Evolutionary conservation across 257 asterid species (phyloP).

Genomic region (Datura wrightii): DNA sequence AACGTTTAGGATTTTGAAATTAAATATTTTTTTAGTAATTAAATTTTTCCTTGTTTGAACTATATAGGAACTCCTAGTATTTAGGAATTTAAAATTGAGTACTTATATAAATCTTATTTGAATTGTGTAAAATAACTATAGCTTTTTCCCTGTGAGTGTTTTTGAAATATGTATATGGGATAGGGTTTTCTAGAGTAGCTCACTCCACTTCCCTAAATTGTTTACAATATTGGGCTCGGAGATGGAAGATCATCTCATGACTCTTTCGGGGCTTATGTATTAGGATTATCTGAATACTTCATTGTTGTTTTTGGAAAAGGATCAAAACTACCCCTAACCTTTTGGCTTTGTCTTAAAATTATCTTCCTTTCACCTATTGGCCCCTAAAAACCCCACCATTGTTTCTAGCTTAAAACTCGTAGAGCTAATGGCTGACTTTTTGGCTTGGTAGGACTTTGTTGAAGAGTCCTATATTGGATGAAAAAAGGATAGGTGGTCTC

Average conservation of each 20-base stretch:
- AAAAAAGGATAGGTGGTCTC: too few species aligned
- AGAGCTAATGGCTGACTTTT: not conserved
- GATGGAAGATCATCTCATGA: not conserved
- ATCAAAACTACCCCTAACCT: constrained; percentile 1
- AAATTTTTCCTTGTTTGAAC: not conserved
- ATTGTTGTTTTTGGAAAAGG: constrained; percentile 1
- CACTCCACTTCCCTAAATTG: not conserved
- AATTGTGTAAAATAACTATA: not conserved
- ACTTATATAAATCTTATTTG: not conserved
- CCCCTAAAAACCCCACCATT: not conserved
- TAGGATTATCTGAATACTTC: not conserved
- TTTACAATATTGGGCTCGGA: not conserved
- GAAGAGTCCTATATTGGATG: too few species aligned
- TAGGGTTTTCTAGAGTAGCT: constrained; percentile 1
- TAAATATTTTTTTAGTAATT: not conserved
- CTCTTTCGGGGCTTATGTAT: not conserved
- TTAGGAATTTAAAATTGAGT: too few species aligned
- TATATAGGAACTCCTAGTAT: not conserved
- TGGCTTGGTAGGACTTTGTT: not conserved
- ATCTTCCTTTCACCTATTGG: not conserved
- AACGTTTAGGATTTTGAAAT: not conserved
- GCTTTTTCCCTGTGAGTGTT: not conserved
- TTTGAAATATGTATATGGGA: not conserved
- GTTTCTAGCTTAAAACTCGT: not conserved
- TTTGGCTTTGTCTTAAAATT: not conserved